A percentile compares a stretch with the other conserved stretches of the same genome.
Conservation (phyloP, 2,329 filamentous ascomycete genomes). For the Mariannaea elegans region DNA sequence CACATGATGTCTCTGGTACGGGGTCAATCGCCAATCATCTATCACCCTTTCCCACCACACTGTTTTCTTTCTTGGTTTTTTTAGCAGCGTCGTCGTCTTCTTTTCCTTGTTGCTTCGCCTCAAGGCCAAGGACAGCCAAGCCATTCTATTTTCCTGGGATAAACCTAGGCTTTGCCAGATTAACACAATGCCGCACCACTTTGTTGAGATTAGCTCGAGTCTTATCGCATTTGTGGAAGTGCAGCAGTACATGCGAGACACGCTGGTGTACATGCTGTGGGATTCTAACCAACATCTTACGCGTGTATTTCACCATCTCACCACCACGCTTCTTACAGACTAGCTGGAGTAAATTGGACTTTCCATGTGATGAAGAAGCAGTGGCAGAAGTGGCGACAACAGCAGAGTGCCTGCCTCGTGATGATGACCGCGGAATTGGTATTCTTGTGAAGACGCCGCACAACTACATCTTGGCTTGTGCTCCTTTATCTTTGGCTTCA, state of each 20-base stretch:
- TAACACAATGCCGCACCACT: conserved; percentile 1
- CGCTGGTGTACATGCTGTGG: neutral
- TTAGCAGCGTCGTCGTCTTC: conserved; percentile 1
- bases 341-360: neutral
- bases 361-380: neutral
- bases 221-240: neutral
- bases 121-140: conserved; percentile 19
- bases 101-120: conserved; percentile 16
- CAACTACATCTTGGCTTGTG: neutral
- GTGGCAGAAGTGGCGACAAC: no score
- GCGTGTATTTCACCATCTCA: neutral
- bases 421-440: no score
- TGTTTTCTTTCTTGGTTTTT: neutral
- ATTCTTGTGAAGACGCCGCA: neutral
- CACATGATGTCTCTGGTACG: conserved; percentile 14
- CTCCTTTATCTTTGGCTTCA: no score
- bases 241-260: neutral
- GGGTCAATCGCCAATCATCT: conserved; percentile 9
- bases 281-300: no score
- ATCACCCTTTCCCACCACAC: neutral
- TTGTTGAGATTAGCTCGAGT: conserved; percentile 9
- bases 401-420: no score
- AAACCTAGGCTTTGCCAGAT: conserved; percentile 5
- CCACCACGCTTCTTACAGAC: neutral
- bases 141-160: neutral